Conservation (phyloP, 2,329 filamentous ascomycete species). For the Paramyrothecium roridum region DNA sequence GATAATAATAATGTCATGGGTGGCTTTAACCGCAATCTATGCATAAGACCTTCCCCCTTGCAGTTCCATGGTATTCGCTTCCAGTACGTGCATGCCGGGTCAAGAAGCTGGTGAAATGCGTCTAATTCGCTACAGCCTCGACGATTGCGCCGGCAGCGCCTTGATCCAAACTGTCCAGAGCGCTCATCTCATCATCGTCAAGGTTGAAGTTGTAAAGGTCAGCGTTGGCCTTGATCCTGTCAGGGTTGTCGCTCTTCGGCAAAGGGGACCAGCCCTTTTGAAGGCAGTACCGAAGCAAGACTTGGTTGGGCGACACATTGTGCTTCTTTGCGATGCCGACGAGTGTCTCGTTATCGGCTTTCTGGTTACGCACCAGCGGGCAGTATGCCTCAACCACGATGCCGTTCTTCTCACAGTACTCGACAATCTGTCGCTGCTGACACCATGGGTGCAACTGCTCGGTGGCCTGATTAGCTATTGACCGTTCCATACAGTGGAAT, state of each 20-base stretch:
- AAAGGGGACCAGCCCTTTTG: conserved; percentile 66
- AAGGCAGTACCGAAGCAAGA: conserved; percentile 64
- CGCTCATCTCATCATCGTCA: conserved; percentile 50
- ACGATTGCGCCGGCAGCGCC: conserved; percentile 18
- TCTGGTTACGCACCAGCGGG: conserved; percentile 26
- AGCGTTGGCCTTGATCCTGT: conserved; percentile 56
- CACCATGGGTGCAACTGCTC: conserved; percentile 65
- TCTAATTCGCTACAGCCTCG: conserved; percentile 10
- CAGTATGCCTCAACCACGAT: conserved; percentile 47
- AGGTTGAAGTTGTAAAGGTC: conserved; percentile 60
- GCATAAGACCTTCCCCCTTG: too few species aligned
- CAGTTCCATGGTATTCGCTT: too few species aligned
- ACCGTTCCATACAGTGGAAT: neutral
- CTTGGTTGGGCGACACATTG: conserved; percentile 55
- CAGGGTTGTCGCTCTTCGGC: conserved; percentile 60
- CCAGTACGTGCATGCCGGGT: too few species aligned
- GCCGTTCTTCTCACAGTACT: conserved; percentile 70
- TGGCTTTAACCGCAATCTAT: too few species aligned
- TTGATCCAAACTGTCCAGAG: conserved; percentile 19
- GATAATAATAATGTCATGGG: too few species aligned
- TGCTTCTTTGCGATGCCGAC: conserved; percentile 55
- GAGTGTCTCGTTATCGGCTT: conserved; percentile 52
- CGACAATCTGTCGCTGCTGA: conserved; percentile 39
- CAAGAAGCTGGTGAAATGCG: too few species aligned
- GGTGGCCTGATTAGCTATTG: conserved; percentile 37